Evolutionary conservation across 495 filamentous ascomycete species (phyloP).

Genomic region (Xylaria curta): DNA sequence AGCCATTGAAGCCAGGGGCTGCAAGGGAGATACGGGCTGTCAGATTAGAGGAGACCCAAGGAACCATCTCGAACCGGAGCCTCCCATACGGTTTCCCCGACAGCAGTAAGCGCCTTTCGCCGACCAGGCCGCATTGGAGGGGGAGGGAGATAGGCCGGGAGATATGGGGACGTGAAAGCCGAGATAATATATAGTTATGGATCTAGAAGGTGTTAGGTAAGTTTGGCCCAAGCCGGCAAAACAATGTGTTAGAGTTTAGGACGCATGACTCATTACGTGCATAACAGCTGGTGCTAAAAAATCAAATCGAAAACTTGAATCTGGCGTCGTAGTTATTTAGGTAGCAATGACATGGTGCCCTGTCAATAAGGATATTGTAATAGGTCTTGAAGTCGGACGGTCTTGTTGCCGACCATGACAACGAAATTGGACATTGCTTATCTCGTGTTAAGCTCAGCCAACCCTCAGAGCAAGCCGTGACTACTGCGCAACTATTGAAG

Average conservation of each 20-base stretch:
- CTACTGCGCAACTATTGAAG: neutral
- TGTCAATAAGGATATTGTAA: neutral
- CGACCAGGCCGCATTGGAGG: neutral
- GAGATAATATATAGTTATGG: neutral
- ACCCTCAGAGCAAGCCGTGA: too few relatives aligned
- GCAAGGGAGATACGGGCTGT: conserved; percentile 3
- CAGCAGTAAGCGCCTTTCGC: neutral
- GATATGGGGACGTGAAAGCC: neutral
- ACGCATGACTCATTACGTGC: conserved; percentile 17
- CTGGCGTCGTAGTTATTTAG: neutral
- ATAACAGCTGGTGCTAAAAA: neutral
- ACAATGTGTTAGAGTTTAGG: conserved; percentile 11
- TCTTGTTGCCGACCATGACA: conserved; percentile 17
- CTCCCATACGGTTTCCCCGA: neutral
- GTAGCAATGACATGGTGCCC: neutral
- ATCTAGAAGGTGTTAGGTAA: neutral
- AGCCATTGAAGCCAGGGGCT: neutral
- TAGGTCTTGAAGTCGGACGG: neutral
- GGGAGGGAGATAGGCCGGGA: neutral
- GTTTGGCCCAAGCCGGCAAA: neutral
- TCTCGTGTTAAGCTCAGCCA: conserved; percentile 9
- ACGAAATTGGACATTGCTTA: conserved; percentile 8
- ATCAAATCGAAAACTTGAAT: neutral
- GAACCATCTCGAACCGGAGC: neutral
- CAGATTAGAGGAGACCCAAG: conserved; percentile 5